Base-by-base conservation (phyloP, 192 early-diverging fungal species). In the Entomortierella parvispora region DNA sequence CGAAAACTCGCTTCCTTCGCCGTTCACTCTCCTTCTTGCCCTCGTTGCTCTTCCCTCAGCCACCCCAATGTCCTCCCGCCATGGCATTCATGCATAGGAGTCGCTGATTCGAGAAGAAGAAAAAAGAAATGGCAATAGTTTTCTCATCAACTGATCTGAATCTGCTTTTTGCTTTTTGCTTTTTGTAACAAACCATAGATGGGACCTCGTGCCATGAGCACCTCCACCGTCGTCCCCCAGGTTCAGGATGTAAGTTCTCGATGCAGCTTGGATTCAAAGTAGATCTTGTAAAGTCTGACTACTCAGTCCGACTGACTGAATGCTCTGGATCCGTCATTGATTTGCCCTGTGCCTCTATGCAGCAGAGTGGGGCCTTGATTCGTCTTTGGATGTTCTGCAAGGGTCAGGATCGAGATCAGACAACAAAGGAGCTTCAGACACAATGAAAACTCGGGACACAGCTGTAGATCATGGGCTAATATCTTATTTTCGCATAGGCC, bases 171-270 rank as follows among this genome's bases (percentile, higher is more conserved):
- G 1, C 14, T 15, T 3, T 1, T 52, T 22, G 4, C 20, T 55
- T 15, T 55, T 32, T 32, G 2, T 59, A n/a, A 7, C 29, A 31
- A 23, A 14, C 3, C 31, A 11, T 64, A 77, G 74, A 64, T 77
- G 74, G 74, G 65, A 63, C 65, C 74, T 26, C 74, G 74, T 77
- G 74, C 74, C 48, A 77, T 77, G 74, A 77, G 74, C 74, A 77
- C 74, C 40, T 44, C 60, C 58, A 64, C 74, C 58, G 62, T 62
- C 42, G 58, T 77, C 29, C 74, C 74, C 25, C 60, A 77, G 22
- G 32, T 68, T 64, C 60, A 77, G 53, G 74, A 77, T 68, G 71
- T 76, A 76, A 76, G 71, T 76, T 62, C 22, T 61, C 45, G 26
- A 49, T 14, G 31, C 59, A 33, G 10, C 32, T 56, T 29, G 54